Conservation (phyloP, 164 flowering plant genomes). For the Stephania cephalantha region DNA sequence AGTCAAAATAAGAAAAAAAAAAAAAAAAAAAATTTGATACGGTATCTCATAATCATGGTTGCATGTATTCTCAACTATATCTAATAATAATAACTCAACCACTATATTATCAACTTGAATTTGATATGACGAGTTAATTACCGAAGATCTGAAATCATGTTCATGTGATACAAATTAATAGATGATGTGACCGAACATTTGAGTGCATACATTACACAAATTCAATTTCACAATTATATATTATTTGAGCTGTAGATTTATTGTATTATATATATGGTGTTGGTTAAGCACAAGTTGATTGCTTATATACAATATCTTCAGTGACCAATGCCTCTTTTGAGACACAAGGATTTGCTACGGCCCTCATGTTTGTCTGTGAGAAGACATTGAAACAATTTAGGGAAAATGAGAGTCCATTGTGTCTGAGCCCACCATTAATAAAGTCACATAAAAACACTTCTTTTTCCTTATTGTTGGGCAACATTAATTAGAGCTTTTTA, state of each 20-base stretch:
- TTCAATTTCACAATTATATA: not conserved
- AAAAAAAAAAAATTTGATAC: no score
- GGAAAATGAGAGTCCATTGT: not conserved
- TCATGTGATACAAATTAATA: not conserved
- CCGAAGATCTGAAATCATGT: not conserved
- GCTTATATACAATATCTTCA: not conserved
- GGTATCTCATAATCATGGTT: no score
- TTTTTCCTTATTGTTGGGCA: not conserved
- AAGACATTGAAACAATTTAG: not conserved
- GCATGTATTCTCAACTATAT: no score
- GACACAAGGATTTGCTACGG: not conserved
- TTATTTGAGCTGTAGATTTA: no score
- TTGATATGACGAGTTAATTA: no score
- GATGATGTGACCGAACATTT: not conserved
- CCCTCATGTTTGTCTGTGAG: not conserved
- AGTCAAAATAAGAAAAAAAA: no score
- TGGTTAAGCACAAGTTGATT: not conserved
- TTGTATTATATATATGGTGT: not conserved
- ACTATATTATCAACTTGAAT: no score
- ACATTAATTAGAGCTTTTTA: not conserved
- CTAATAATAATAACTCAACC: no score
- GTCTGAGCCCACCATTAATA: not conserved
- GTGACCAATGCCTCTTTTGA: not conserved
- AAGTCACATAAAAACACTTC: not conserved
- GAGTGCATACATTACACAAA: not conserved